Evolutionary conservation across 2,329 filamentous ascomycete species (phyloP), one percentile per base, ranked within the genome.

Genomic region (Plenodomus tracheiphilus): DNA sequence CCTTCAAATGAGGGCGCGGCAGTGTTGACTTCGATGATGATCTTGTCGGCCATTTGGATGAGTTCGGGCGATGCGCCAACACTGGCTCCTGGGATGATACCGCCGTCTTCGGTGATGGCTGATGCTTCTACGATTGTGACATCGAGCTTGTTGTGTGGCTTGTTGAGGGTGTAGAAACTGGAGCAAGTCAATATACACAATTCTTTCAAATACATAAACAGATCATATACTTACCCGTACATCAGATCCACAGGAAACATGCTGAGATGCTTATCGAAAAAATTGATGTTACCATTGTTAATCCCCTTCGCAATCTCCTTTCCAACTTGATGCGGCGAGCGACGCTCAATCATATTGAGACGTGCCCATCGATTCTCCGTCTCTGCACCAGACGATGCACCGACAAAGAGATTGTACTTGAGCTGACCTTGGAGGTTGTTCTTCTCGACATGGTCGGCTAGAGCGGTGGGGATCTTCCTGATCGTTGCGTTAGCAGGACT

Each of bases 11-110:
- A 90, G 4, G 91, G 91, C 42, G 89, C 83, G 1, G 90, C 79
- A 0, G 91, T 96, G 79, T 96, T 96, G 75, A 96, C 88, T 77
- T 96, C 91, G 66, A 96, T 89, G 66, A 96, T 91, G 74, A 96
- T 84, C 78, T 96, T 96, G 71, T 96, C 89, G 43, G 91, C 89
- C 84, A 95, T 90, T 75, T 96, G 90, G 41, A 96, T 81, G 45
- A 96, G 80, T 72, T 96, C 91, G 4, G 91, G 91, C 2, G 86
- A 88, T 11, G 91, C 91, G 46, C 91, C 91, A 20, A 96, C 89
- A 9, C 86, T 91, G 28, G 91, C 90, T 59, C 91, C 91, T 4
- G 88, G 90, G 37, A 96, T 88, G 63, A 96, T 92, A 58, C 90
- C 91, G 54, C 91, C 91, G 68, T 95, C 89, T 66, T 92, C 88